phyloP scores from a whole-genome alignment of 805 yeast species.

The Suhomyces emberorum region DNA sequence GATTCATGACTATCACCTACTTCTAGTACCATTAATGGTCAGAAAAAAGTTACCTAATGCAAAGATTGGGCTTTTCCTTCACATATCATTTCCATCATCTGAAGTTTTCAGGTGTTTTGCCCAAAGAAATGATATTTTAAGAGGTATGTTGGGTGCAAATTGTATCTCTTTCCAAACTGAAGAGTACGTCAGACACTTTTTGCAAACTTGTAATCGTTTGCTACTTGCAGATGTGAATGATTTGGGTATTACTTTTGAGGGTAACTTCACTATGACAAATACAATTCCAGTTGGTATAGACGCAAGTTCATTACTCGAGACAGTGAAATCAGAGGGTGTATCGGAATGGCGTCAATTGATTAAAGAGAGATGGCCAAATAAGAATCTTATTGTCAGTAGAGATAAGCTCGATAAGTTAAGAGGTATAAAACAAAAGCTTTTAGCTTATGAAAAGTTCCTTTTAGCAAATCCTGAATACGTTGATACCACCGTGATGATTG shows the following conservation, averaged over 20 bases:
- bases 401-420: conserved; percentile 86
- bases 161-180: conserved; percentile 85
- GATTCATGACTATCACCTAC: conserved; percentile 92
- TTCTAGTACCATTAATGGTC: conserved; percentile 83
- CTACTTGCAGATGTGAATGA: conserved; percentile 78
- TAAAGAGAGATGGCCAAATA: conserved; percentile 72
- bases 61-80: conserved; percentile 86
- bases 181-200: conserved; percentile 90
- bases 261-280: conserved; percentile 52
- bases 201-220: conserved; percentile 83
- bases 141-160: conserved; percentile 87
- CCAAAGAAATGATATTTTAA: conserved; percentile 69
- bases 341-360: conserved; percentile 65
- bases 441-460: conserved; percentile 82
- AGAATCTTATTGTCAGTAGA: conserved; percentile 74
- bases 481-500: conserved; percentile 70
- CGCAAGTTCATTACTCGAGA: conserved; percentile 50
- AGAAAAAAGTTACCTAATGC: conserved; percentile 75
- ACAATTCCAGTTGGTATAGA: conserved; percentile 80
- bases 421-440: conserved; percentile 82
- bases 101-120: conserved; percentile 95
- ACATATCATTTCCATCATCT: conserved; percentile 91
- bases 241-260: conserved; percentile 57
- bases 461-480: conserved; percentile 67
- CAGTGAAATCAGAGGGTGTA: conserved; percentile 50